A percentile compares a stretch with the other conserved stretches of the same genome.
These are phyloP conservation scores for Venturia asperata DNA, from an alignment of 2,329 filamentous ascomycete genomes.

Conservation along the genomic window DNA sequence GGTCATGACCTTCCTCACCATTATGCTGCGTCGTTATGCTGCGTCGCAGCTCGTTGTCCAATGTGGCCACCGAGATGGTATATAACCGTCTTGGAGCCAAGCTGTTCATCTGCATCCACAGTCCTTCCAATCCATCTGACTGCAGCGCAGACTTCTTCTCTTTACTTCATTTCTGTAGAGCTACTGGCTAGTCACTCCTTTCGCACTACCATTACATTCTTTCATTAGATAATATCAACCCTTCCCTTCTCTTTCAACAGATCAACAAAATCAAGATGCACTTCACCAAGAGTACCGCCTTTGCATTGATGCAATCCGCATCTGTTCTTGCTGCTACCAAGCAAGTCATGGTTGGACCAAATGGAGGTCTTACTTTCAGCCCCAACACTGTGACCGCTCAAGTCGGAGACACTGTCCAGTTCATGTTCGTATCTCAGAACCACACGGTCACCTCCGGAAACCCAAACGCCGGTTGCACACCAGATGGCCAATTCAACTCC, in stretches of 20 bases:
- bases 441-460: slow-evolving; percentile 34
- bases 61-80: background rate
- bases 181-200: slow-evolving; percentile 20
- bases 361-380: slow-evolving; percentile 28
- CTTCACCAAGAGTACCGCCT: slow-evolving; percentile 30
- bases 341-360: slow-evolving; percentile 29
- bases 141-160: slow-evolving; percentile 15
- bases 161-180: slow-evolving; percentile 17
- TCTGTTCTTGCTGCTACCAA: slow-evolving; percentile 30
- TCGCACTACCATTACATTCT: slow-evolving; percentile 11
- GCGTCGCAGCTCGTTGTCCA: background rate
- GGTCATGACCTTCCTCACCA: too few species aligned
- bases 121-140: background rate
- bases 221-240: too few species aligned
- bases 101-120: slow-evolving; percentile 4
- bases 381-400: slow-evolving; percentile 31
- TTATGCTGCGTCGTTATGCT: too few species aligned
- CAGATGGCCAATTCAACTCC: slow-evolving; percentile 33
- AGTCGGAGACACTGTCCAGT: slow-evolving; percentile 33
- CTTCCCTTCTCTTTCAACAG: too few species aligned
- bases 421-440: slow-evolving; percentile 35
- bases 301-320: slow-evolving; percentile 26
- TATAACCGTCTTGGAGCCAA: slow-evolving; percentile 15
- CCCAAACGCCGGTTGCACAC: slow-evolving; percentile 32
- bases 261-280: slow-evolving; percentile 30